Conservation (phyloP, 2,329 filamentous ascomycete genomes). For the Colletotrichum endophyticum region DNA sequence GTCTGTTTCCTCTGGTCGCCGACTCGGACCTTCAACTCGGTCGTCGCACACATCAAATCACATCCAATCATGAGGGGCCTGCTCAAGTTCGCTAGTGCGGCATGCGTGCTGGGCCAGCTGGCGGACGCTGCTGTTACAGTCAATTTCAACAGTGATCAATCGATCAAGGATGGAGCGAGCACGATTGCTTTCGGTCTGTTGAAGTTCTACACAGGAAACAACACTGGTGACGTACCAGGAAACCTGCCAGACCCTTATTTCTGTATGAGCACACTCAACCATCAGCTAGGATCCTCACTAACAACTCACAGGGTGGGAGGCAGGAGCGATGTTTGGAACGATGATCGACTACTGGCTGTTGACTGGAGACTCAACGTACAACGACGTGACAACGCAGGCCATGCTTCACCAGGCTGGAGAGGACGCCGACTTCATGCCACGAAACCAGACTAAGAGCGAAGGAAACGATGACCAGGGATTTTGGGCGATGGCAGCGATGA, state of each 20-base stretch:
- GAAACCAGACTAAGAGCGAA: conserved; percentile 64
- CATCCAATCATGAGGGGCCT: not conserved
- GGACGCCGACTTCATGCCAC: conserved; percentile 69
- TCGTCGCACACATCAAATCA: not conserved
- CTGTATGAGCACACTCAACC: conserved; percentile 56
- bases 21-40: not conserved
- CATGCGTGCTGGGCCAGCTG: conserved; percentile 11
- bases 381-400: conserved; percentile 61
- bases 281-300: conserved; percentile 50
- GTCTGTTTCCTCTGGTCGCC: not conserved
- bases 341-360: conserved; percentile 76
- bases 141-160: conserved; percentile 14
- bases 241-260: conserved; percentile 68
- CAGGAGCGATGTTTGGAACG: conserved; percentile 73
- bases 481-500: conserved; percentile 84
- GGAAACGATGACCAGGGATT: conserved; percentile 83
- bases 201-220: conserved; percentile 56
- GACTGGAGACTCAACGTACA: conserved; percentile 71
- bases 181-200: conserved; percentile 41
- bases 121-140: not conserved
- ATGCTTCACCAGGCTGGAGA: conserved; percentile 65
- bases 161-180: conserved; percentile 42
- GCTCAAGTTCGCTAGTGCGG: conserved; percentile 7
- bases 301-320: conserved; percentile 68
- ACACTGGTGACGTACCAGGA: conserved; percentile 61